phyloP scores from a whole-genome alignment of 1,284 basidiomycete genomes.

The Trametes hirsuta region DNA sequence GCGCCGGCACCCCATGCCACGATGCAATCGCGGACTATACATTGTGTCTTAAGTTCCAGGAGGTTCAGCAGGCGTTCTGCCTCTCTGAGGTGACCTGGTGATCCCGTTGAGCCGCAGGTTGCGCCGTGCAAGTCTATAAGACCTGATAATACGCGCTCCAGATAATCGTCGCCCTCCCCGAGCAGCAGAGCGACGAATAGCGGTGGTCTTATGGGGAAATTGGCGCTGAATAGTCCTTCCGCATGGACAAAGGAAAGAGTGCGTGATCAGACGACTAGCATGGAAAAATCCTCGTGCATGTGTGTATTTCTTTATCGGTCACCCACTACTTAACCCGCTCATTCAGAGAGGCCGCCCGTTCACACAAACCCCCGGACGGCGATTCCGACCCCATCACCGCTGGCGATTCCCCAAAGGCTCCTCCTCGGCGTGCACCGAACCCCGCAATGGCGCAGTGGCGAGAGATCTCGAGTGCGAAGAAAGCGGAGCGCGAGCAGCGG shows the following conservation, averaged over 20 bases:
- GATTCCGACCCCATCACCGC: slow-evolving; percentile 13
- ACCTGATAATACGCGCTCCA: too few relatives aligned
- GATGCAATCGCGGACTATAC: slow-evolving; percentile 21
- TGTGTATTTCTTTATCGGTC: slow-evolving; percentile 15
- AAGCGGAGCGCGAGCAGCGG: slow-evolving; percentile 34
- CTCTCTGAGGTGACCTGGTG: not conserved
- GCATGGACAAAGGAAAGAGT: slow-evolving; percentile 1
- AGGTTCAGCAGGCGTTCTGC: not conserved
- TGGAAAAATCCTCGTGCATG: slow-evolving; percentile 7
- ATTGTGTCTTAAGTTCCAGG: slow-evolving; percentile 2
- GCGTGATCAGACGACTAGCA: slow-evolving; percentile 18
- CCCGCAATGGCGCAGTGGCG: slow-evolving; percentile 19
- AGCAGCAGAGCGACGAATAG: slow-evolving; percentile 6
- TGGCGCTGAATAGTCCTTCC: slow-evolving; percentile 5
- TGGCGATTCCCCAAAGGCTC: slow-evolving; percentile 11
- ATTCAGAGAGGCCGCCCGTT: slow-evolving; percentile 9
- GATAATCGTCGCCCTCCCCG: not conserved
- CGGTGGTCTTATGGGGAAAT: not conserved
- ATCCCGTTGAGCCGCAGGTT: too few relatives aligned
- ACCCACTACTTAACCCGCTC: slow-evolving; percentile 25
- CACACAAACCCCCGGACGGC: slow-evolving; percentile 23
- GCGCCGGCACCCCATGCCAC: slow-evolving; percentile 18
- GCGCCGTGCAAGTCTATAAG: too few relatives aligned
- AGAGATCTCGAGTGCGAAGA: slow-evolving; percentile 31
- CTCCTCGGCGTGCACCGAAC: slow-evolving; percentile 1